A percentile compares a stretch with the other conserved stretches of the same genome.
Conservation (phyloP, 495 filamentous ascomycete genomes). For the Usnea hakonensis region DNA sequence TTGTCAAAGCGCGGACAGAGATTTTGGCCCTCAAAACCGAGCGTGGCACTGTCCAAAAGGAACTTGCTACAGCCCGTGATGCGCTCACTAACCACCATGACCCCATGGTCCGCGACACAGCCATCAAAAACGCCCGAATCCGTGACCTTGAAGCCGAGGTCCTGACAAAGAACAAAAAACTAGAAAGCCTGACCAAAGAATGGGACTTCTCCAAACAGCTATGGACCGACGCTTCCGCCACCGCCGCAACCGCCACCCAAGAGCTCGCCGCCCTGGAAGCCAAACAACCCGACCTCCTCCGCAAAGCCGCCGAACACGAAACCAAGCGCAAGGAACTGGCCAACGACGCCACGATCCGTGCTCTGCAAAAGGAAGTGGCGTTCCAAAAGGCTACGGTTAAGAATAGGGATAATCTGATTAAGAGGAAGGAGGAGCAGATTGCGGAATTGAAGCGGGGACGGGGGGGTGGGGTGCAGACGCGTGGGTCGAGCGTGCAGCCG, state of each 20-base stretch:
- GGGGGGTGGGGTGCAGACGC: slow-evolving; percentile 17
- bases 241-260: not conserved
- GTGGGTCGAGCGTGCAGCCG: slow-evolving; percentile 22
- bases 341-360: slow-evolving; percentile 25
- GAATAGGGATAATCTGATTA: slow-evolving; percentile 41
- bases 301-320: not conserved
- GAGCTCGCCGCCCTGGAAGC: not conserved
- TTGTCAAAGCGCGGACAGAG: slow-evolving; percentile 39
- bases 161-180: slow-evolving; percentile 37
- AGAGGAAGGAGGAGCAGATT: slow-evolving; percentile 55
- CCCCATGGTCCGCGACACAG: slow-evolving; percentile 44
- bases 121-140: slow-evolving; percentile 38
- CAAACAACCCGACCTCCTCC: not conserved
- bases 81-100: slow-evolving; percentile 40
- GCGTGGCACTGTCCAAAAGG: slow-evolving; percentile 38
- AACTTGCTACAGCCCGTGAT: slow-evolving; percentile 42
- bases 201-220: slow-evolving; percentile 26
- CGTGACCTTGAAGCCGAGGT: slow-evolving; percentile 38
- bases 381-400: slow-evolving; percentile 42
- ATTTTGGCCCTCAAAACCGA: slow-evolving; percentile 42
- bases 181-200: slow-evolving; percentile 32
- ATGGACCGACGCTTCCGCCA: slow-evolving; percentile 1
- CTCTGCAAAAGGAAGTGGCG: slow-evolving; percentile 31
- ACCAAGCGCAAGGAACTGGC: slow-evolving; percentile 6
- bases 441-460: slow-evolving; percentile 45